Conservation (phyloP, 2,329 filamentous ascomycete species). For the Ophiostoma piceae region DNA sequence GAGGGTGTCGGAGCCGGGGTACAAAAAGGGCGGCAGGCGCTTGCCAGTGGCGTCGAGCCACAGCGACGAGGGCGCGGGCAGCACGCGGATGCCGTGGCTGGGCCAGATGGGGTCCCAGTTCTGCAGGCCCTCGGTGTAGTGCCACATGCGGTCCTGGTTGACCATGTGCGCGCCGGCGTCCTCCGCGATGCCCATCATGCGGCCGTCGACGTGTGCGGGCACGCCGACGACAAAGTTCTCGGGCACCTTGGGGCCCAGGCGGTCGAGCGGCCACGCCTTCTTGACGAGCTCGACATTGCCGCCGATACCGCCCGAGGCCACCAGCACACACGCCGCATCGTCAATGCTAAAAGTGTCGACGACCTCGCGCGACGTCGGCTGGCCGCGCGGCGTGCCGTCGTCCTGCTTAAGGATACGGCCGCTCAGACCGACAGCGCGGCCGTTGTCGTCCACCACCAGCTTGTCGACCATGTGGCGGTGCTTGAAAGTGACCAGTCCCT, state of each 20-base stretch:
- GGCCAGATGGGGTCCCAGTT: slow-evolving; percentile 62
- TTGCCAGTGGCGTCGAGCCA: slow-evolving; percentile 59
- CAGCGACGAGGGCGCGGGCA: slow-evolving; percentile 56
- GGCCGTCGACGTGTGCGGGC: slow-evolving; percentile 59
- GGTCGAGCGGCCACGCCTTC: slow-evolving; percentile 52
- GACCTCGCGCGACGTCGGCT: slow-evolving; percentile 45
- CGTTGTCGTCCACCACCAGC: slow-evolving; percentile 49
- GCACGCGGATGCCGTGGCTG: slow-evolving; percentile 53
- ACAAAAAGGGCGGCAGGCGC: slow-evolving; percentile 52
- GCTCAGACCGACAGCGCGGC: slow-evolving; percentile 48
- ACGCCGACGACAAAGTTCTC: slow-evolving; percentile 55
- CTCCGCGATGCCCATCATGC: slow-evolving; percentile 56
- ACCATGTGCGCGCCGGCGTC: slow-evolving; percentile 49
- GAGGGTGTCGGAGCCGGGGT: slow-evolving; percentile 53
- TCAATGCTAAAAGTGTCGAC: slow-evolving; percentile 49
- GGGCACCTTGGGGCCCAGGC: slow-evolving; percentile 52
- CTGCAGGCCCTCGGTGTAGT: slow-evolving; percentile 57
- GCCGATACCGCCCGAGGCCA: slow-evolving; percentile 56
- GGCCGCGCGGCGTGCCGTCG: slow-evolving; percentile 44
- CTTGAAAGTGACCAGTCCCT: slow-evolving; percentile 50
- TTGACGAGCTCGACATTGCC: slow-evolving; percentile 58
- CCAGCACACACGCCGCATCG: slow-evolving; percentile 47
- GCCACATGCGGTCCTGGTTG: slow-evolving; percentile 62
- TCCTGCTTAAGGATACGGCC: slow-evolving; percentile 51
- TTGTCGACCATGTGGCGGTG: slow-evolving; percentile 55